Percentiles rank a stretch among this genome's conserved stretches.
phyloP scores from a whole-genome alignment of 2,329 filamentous ascomycete genomes.

The Metarhizium brunneum region DNA sequence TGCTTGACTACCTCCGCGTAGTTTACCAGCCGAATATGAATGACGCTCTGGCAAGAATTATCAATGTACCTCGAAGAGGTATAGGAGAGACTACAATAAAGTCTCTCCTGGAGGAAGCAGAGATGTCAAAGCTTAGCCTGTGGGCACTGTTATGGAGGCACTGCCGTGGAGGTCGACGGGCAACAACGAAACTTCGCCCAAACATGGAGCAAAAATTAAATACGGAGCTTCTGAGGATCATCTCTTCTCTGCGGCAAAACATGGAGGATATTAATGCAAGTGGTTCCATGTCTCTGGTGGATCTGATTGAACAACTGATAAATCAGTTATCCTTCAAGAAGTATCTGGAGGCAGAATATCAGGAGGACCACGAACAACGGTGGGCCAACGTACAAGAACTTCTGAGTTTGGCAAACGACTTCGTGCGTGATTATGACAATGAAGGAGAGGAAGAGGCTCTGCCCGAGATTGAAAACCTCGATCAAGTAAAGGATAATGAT shows the following conservation, averaged over 20 bases:
- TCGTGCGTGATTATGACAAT: slow-evolving; percentile 37
- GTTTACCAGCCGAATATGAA: slow-evolving; percentile 80
- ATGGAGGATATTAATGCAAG: slow-evolving; percentile 17
- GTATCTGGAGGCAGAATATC: slow-evolving; percentile 63
- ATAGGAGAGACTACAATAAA: slow-evolving; percentile 75
- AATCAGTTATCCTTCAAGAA: slow-evolving; percentile 62
- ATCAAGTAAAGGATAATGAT: slow-evolving; percentile 57
- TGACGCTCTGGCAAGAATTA: slow-evolving; percentile 71
- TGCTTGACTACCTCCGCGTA: slow-evolving; percentile 82
- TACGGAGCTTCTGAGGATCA: slow-evolving; percentile 38
- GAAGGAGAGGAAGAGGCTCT: slow-evolving; percentile 42
- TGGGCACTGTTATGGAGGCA: slow-evolving; percentile 63
- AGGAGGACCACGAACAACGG: slow-evolving; percentile 65
- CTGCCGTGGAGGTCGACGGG: slow-evolving; percentile 37
- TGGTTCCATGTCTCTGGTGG: slow-evolving; percentile 29
- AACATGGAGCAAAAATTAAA: slow-evolving; percentile 44
- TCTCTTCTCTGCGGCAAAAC: slow-evolving; percentile 22
- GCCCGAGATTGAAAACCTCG: slow-evolving; percentile 60
- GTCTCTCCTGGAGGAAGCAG: slow-evolving; percentile 65
- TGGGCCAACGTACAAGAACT: slow-evolving; percentile 90
- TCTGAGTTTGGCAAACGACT: slow-evolving; percentile 68
- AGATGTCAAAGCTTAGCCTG: slow-evolving; percentile 56
- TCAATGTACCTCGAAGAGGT: slow-evolving; percentile 75
- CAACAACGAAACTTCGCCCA: slow-evolving; percentile 39
- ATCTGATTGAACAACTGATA: slow-evolving; percentile 43